phyloP scores from a whole-genome alignment of 768 basidiomycete species.

The Chalciporus chontae region DNA sequence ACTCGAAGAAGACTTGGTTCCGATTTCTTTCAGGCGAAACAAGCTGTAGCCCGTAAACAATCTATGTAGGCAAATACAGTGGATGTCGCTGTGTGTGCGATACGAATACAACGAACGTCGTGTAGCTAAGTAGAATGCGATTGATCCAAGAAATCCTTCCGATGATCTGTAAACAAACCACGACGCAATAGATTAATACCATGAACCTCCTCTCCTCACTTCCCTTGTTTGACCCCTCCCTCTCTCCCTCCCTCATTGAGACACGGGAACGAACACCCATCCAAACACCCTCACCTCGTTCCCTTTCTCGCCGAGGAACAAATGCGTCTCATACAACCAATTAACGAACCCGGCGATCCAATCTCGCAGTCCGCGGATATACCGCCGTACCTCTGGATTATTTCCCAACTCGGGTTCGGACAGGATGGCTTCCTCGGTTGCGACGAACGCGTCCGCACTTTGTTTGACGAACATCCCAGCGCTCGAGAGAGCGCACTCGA shows the following conservation, averaged over 20 bases:
- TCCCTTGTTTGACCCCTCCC: no score
- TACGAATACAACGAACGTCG: neutral
- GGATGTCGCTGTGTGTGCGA: neutral
- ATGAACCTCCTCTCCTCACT: neutral
- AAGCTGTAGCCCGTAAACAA: no score
- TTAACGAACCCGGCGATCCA: conserved; percentile 57
- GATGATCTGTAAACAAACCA: neutral
- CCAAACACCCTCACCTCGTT: conserved; percentile 57
- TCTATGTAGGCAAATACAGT: neutral
- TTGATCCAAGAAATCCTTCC: conserved; percentile 10
- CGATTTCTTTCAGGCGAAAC: no score
- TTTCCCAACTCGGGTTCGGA: conserved; percentile 10
- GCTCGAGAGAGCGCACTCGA: conserved; percentile 42
- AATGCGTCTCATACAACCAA: conserved; percentile 62
- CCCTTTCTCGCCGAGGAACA: conserved; percentile 56
- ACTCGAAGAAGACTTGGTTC: no score
- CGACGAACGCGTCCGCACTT: conserved; percentile 28
- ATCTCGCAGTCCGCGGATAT: conserved; percentile 51
- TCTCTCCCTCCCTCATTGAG: conserved; percentile 9
- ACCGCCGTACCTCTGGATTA: conserved; percentile 31
- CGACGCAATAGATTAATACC: conserved; percentile 6
- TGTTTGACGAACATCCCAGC: conserved; percentile 26
- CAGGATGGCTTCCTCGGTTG: conserved; percentile 20
- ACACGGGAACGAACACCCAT: conserved; percentile 51
- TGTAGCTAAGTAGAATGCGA: neutral